These are phyloP conservation scores for Pisolithus orientalis DNA, from an alignment of 768 basidiomycete species.

Conservation along the genomic window DNA sequence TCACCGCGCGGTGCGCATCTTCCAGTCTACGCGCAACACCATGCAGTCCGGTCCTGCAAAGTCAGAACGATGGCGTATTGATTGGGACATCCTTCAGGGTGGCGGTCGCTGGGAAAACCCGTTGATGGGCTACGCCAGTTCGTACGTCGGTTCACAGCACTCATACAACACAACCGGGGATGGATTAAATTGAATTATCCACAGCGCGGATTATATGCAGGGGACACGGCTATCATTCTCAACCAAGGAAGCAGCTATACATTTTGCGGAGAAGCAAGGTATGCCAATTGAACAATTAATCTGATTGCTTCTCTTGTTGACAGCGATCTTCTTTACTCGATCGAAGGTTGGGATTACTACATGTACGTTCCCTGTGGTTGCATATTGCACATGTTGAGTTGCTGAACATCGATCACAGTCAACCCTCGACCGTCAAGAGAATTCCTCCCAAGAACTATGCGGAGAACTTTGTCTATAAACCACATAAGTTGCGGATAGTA, in stretches of 20 bases:
- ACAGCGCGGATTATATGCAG: slow-evolving; percentile 93
- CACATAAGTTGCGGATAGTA: slow-evolving; percentile 71
- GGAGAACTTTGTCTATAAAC: slow-evolving; percentile 86
- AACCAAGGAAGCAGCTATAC: slow-evolving; percentile 84
- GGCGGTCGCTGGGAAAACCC: slow-evolving; percentile 97
- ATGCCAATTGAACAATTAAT: slow-evolving; percentile 11
- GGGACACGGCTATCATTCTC: slow-evolving; percentile 79
- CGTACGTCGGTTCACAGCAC: slow-evolving; percentile 56
- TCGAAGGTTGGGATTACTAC: slow-evolving; percentile 88
- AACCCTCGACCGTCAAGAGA: slow-evolving; percentile 53
- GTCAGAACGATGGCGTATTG: slow-evolving; percentile 85
- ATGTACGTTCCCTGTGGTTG: slow-evolving; percentile 47
- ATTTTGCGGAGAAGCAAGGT: slow-evolving; percentile 98
- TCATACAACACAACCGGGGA: background rate
- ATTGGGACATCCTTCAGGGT: slow-evolving; percentile 88
- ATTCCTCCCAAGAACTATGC: slow-evolving; percentile 85
- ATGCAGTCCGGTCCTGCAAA: slow-evolving; percentile 92
- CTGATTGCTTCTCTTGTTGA: background rate
- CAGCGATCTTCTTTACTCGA: background rate
- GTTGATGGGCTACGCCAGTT: slow-evolving; percentile 94
- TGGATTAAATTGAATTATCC: slow-evolving; percentile 1
- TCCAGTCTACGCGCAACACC: slow-evolving; percentile 86
- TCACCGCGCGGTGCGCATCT: slow-evolving; percentile 86
- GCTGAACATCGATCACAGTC: slow-evolving; percentile 30
- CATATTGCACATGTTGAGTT: background rate